Base-by-base conservation (phyloP, 257 asterid genomes). In the Galeopsis tetrahit region DNA sequence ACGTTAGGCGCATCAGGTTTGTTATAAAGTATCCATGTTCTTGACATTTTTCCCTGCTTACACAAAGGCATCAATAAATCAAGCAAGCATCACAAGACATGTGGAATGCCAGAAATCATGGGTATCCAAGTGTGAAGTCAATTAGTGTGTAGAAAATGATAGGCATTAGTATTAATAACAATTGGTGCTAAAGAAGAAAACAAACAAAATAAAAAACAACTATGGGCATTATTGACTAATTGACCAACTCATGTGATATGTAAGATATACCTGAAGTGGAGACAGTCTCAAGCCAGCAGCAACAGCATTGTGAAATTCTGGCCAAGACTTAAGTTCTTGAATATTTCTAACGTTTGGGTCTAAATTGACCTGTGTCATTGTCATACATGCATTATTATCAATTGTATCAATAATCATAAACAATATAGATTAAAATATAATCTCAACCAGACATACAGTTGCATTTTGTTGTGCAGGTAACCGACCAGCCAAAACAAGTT, bases 401-500 rank as follows among this genome's bases (percentile, higher is more conserved):
- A 49, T 65, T 53, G 36, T 43, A 76, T 34, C 70, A 38, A 75
- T 67, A 43, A 63, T 53, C 66, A 73, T 14, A 68, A 52, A 52
- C 65, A 32, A 66, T 33, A 44, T 7, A 49, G 32, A 80, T 53
- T 57, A 46, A 53, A 15, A 40, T 21, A 53, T 8, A 68, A 68
- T 46, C n/a, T 48, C 58, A 74, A 71, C 28, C 51, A 56, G 51
- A 35, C 85, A 81, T 85, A 94, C 99, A 33, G 89, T 87, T 64
- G 99, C 99, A 80, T 94, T 94, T 82, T 94, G 97, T 79, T 94
- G 99, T 10, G 98, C 95, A 56, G 99, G 98, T 81, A 94, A 78
- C 70, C 96, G 93, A 77, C 99, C 98, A 42, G 99, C 98, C 83
- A 94, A 86, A 78, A 91, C 95, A 85, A 94, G 99, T 85, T 94